Conservation (phyloP, 768 basidiomycete species). For the Scleroderma bovista region DNA sequence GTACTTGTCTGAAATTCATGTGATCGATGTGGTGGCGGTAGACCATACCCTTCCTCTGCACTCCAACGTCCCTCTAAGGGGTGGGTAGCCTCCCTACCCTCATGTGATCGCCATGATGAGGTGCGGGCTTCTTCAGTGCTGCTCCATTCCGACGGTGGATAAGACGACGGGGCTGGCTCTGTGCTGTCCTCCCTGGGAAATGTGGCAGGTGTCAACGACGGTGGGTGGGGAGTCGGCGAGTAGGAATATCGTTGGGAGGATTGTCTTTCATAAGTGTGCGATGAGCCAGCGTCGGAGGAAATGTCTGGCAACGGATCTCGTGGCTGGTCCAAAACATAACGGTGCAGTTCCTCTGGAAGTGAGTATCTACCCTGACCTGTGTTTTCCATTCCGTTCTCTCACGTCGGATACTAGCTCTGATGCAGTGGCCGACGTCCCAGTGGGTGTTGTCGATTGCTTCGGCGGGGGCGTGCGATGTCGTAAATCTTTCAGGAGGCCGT, state of each 20-base stretch:
- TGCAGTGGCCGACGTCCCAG: conserved; percentile 3
- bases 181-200: conserved; percentile 1
- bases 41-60: conserved; percentile 13
- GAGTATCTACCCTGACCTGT: conserved; percentile 5
- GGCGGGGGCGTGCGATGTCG: conserved; percentile 11
- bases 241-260: conserved; percentile 1
- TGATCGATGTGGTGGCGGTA: conserved; percentile 14
- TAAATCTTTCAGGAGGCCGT: conserved; percentile 11
- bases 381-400: conserved; percentile 3
- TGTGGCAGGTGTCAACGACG: conserved; percentile 6
- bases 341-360: conserved; percentile 7
- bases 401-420: conserved; percentile 1
- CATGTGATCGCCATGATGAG: conserved; percentile 25
- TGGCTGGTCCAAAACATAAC: conserved; percentile 2
- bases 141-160: conserved; percentile 26
- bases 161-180: conserved; percentile 14
- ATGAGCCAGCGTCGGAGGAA: conserved; percentile 5
- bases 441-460: conserved; percentile 14
- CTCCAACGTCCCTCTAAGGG: conserved; percentile 12
- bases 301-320: conserved; percentile 1
- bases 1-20: conserved; percentile 21
- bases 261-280: conserved; percentile 3
- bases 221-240: neutral
- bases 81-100: conserved; percentile 6
- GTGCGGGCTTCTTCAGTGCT: conserved; percentile 45